These are phyloP conservation scores for Artemisia annua DNA, from an alignment of 129 eudicot genomes.

Conservation along the genomic window DNA sequence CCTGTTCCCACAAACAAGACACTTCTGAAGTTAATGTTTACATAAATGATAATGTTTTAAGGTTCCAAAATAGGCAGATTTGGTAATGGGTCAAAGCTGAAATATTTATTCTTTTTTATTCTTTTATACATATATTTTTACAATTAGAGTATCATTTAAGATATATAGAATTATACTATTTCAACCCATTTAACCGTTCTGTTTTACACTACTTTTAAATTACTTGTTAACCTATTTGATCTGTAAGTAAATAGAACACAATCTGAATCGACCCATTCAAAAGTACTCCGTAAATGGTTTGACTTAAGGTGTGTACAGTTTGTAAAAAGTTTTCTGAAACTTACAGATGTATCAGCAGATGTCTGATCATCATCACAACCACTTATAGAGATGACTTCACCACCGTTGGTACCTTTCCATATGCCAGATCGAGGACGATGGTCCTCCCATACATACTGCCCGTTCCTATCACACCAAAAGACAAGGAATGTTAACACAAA, in stretches of 20 bases:
- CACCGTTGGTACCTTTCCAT: constrained; percentile 69
- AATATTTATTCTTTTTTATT: too few relatives aligned
- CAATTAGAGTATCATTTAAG: too few relatives aligned
- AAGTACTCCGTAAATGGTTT: not conserved
- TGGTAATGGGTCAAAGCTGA: not conserved
- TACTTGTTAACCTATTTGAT: not conserved
- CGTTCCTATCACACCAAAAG: constrained; percentile 35
- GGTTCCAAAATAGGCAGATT: not conserved
- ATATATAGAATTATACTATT: too few relatives aligned
- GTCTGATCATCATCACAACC: constrained; percentile 74
- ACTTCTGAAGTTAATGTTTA: not conserved
- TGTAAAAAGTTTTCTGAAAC: constrained; percentile 20
- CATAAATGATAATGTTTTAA: not conserved
- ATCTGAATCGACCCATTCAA: not conserved
- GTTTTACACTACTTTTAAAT: not conserved
- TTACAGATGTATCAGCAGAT: constrained; percentile 59
- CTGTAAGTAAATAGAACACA: not conserved
- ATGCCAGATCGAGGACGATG: constrained; percentile 35
- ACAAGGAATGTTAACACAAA: not conserved
- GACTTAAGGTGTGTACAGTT: not conserved
- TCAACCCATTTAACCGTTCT: not conserved
- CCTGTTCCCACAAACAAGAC: constrained; percentile 38
- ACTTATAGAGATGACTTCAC: constrained; percentile 59
- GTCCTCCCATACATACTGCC: constrained; percentile 57
- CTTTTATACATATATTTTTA: too few relatives aligned